Evolutionary conservation across 176 grass and related monocot genomes (phyloP).

Genomic region (Elaeis guineensis): DNA sequence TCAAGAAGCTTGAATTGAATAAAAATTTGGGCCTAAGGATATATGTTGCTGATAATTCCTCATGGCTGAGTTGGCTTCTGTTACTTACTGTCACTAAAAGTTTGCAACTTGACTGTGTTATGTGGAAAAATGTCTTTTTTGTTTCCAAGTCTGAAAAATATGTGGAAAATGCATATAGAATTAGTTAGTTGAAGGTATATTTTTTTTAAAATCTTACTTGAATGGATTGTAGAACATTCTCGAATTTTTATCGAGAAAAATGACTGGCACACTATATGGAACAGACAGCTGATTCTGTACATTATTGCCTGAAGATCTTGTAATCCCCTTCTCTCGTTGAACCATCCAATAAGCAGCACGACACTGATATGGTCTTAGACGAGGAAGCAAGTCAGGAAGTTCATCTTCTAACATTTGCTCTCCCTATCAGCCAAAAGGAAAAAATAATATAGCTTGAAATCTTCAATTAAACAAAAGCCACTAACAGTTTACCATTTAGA

Average conservation of each 20-base stretch:
- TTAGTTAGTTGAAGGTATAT: not conserved
- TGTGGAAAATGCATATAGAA: too few relatives aligned
- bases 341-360: constrained; percentile 98
- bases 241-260: constrained; percentile 53
- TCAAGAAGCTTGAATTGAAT: too few relatives aligned
- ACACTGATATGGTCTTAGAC: constrained; percentile 78
- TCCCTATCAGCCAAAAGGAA: constrained; percentile 27
- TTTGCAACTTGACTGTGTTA: too few relatives aligned
- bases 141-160: too few relatives aligned
- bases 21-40: too few relatives aligned
- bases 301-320: constrained; percentile 9
- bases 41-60: too few relatives aligned
- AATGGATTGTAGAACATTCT: constrained; percentile 99
- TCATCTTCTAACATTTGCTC: constrained; percentile 42
- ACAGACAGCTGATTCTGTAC: constrained; percentile 26
- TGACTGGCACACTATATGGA: constrained; percentile 74
- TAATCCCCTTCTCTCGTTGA: constrained; percentile 52
- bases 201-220: constrained; percentile 55
- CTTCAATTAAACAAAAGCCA: too few relatives aligned
- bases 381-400: constrained; percentile 68
- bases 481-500: too few relatives aligned
- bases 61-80: too few relatives aligned
- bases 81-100: too few relatives aligned
- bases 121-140: too few relatives aligned
- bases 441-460: constrained; percentile 19